Evolutionary conservation across 1,139 yeast species (phyloP).

Genomic region (Debaryomyces udenii): DNA sequence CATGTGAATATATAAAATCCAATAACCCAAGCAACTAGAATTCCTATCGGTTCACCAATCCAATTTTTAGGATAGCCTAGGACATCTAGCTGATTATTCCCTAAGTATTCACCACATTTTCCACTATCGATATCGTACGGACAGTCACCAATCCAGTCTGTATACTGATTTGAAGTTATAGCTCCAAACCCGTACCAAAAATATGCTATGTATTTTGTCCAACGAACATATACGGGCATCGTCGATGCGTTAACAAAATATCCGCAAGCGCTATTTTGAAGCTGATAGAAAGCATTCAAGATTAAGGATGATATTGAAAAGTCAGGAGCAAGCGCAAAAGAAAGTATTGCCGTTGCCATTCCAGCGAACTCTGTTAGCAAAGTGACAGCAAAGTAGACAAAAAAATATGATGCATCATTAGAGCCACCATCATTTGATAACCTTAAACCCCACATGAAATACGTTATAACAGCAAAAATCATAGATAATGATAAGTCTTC

Average conservation of each 20-base stretch:
- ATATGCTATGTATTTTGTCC: constrained; percentile 77
- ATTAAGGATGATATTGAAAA: constrained; percentile 67
- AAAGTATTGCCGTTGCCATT: constrained; percentile 56
- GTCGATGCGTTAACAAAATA: constrained; percentile 72
- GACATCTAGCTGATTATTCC: constrained; percentile 54
- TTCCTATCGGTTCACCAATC: constrained; percentile 68
- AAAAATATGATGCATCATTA: constrained; percentile 47
- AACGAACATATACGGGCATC: constrained; percentile 84
- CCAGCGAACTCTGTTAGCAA: constrained; percentile 61
- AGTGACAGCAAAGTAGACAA: constrained; percentile 61
- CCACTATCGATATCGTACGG: constrained; percentile 33
- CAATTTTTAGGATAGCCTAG: constrained; percentile 68
- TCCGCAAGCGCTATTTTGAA: constrained; percentile 81
- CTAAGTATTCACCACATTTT: constrained; percentile 49
- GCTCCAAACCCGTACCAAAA: constrained; percentile 83
- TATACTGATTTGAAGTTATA: constrained; percentile 63
- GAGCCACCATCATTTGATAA: constrained; percentile 22
- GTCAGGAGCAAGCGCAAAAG: constrained; percentile 64
- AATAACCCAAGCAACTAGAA: constrained; percentile 60
- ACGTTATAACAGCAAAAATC: constrained; percentile 61
- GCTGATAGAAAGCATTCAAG: constrained; percentile 65
- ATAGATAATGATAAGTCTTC: constrained; percentile 73
- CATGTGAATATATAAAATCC: constrained; percentile 57
- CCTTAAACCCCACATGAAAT: constrained; percentile 79
- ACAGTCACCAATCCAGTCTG: constrained; percentile 63